phyloP scores from a whole-genome alignment of 768 basidiomycete genomes.

The Trametes sanguinea region DNA sequence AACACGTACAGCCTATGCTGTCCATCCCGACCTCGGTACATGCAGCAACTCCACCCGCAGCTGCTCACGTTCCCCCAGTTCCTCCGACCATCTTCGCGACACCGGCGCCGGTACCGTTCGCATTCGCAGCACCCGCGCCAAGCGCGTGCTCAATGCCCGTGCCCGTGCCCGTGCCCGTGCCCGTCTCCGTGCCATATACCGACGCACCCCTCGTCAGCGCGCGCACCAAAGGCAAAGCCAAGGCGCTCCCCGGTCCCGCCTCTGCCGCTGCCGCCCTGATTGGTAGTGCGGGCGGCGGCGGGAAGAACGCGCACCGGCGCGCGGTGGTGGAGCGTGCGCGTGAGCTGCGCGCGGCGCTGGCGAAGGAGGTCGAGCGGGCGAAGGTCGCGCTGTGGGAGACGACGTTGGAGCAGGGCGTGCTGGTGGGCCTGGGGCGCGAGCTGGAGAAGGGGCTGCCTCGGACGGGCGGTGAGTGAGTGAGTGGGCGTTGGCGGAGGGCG shows the following conservation, averaged over 20 bases:
- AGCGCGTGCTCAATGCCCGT: too few species aligned
- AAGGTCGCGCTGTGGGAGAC: conserved; percentile 75
- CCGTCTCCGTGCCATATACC: too few species aligned
- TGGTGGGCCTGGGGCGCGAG: conserved; percentile 32
- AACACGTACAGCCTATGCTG: too few species aligned
- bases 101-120: too few species aligned
- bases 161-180: too few species aligned
- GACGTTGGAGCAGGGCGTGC: conserved; percentile 67
- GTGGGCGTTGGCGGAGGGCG: too few species aligned
- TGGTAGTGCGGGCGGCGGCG: conserved; percentile 8
- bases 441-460: conserved; percentile 7
- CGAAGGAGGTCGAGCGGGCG: conserved; percentile 56
- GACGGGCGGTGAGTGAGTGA: background rate
- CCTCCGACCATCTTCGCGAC: too few species aligned
- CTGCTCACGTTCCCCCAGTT: too few species aligned
- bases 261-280: background rate
- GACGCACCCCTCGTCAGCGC: background rate
- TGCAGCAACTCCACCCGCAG: too few species aligned
- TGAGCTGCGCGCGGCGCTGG: conserved; percentile 53
- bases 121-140: too few species aligned
- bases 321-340: conserved; percentile 54
- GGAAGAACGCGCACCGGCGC: conserved; percentile 34
- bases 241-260: conserved; percentile 20
- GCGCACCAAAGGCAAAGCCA: conserved; percentile 19
- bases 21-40: too few species aligned